phyloP scores from a whole-genome alignment of 106 monocot genomes.

The Iris macrosiphon region DNA sequence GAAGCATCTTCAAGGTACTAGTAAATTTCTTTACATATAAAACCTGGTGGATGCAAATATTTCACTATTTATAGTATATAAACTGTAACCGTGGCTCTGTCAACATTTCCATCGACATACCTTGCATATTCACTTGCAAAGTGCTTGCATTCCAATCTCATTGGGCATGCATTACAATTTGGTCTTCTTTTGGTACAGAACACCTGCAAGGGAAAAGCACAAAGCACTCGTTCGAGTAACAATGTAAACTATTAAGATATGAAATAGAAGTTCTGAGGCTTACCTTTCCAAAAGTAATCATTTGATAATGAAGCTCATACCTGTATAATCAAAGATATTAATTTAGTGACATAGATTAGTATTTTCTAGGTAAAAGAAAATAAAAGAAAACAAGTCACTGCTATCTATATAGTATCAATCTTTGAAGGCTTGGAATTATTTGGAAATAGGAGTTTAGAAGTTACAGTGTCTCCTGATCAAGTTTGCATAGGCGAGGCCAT shows the following conservation, averaged over 20 bases:
- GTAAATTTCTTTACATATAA: no score
- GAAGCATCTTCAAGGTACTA: no score
- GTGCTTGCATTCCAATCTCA: conserved; percentile 79
- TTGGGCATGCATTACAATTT: conserved; percentile 83
- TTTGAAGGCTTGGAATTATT: no score
- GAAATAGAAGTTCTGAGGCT: neutral
- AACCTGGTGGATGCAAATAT: no score
- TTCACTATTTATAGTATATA: no score
- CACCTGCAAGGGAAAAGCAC: conserved; percentile 47
- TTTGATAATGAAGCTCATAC: conserved; percentile 85
- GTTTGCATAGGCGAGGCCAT: conserved; percentile 55
- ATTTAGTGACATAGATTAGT: conserved; percentile 1
- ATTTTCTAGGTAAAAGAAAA: no score
- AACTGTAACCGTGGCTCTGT: no score
- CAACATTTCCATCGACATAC: no score
- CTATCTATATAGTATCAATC: no score
- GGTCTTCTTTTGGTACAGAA: conserved; percentile 90
- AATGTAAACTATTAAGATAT: neutral
- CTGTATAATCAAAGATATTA: no score
- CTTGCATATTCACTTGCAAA: conserved; percentile 86
- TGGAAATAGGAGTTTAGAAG: no score
- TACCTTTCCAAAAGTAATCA: conserved; percentile 92
- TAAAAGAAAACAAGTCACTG: no score
- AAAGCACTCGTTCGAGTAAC: neutral
- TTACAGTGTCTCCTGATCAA: conserved; percentile 53